phyloP scores from a whole-genome alignment of 2,329 filamentous ascomycete species.

The Fusarium citri region DNA sequence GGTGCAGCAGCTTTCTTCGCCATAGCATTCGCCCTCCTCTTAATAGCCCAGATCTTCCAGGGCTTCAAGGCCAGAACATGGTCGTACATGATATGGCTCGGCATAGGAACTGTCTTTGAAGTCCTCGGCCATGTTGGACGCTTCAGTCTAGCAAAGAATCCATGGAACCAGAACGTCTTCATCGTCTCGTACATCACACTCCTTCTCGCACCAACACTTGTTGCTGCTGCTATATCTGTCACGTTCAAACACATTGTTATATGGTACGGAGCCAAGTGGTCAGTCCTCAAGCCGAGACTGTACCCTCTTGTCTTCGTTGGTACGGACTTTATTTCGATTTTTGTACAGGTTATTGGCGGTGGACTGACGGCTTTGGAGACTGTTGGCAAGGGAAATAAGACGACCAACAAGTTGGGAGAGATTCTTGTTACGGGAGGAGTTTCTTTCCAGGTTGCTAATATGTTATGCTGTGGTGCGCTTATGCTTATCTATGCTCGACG shows the following conservation, averaged over 20 bases:
- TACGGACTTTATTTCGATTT: constrained; percentile 58
- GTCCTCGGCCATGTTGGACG: constrained; percentile 56
- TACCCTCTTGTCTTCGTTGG: constrained; percentile 64
- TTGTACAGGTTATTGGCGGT: constrained; percentile 42
- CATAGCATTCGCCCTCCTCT: constrained; percentile 50
- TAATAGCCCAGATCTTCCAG: constrained; percentile 49
- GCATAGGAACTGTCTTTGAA: constrained; percentile 55
- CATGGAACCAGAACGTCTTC: constrained; percentile 55
- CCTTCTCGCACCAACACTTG: constrained; percentile 56
- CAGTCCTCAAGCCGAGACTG: constrained; percentile 54
- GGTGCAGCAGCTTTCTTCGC: constrained; percentile 49
- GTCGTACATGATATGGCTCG: constrained; percentile 52
- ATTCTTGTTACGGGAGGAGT: constrained; percentile 42
- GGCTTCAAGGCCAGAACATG: constrained; percentile 53
- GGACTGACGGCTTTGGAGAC: constrained; percentile 26
- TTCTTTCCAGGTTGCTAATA: constrained; percentile 45
- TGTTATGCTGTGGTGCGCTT: constrained; percentile 38
- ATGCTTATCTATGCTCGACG: constrained; percentile 33
- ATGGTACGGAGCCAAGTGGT: constrained; percentile 55
- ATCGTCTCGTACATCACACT: constrained; percentile 56
- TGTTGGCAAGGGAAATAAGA: constrained; percentile 17
- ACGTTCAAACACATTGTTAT: constrained; percentile 60
- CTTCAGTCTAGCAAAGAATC: constrained; percentile 53
- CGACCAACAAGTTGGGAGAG: constrained; percentile 24
- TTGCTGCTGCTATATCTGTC: constrained; percentile 60